Base-by-base conservation (phyloP, 2,329 filamentous ascomycete genomes). In the Davidsoniella australis region DNA sequence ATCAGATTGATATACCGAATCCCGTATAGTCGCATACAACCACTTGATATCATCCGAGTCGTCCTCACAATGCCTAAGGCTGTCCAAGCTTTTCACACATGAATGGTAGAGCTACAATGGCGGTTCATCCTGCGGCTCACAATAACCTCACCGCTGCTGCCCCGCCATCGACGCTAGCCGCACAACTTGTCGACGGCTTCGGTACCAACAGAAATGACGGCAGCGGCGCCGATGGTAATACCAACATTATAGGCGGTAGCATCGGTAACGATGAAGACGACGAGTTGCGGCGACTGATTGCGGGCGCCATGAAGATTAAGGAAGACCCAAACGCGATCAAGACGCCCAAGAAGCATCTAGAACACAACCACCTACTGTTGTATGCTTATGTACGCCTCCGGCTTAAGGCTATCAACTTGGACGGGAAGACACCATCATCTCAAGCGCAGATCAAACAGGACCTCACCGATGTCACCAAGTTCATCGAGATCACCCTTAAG, bases 301-400 rank as follows among this genome's bases (percentile, higher is more conserved):
- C 66, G 42, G 64, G 71, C 26, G 75, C 80, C 33, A 70, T 77
- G 56, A 63, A 64, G 18, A 66, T 74, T 53, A 75, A 74, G 50
- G 68, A 72, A 51, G 68, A 71, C 9, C 71, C 67, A 38, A 63
- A 60, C 1, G 59, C 69, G 23, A 70, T 89, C 23, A 76, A 78
- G 29, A 72, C 75, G 10, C 59, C 69, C 1, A 75, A 80, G 54
- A 78, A 83, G 41, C 79, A 82, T 55, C 65, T 83, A 41, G 73
- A 80, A 46, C 80, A 93, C 60, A 89, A 93, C 57, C 82, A 87
- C 58, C 83, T 87, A 64, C 73, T 95, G 45, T 80, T 94, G 47
- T 87, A 84, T 59, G 82, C 94, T 54, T 83, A 91, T 57, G 72
- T 82, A 45, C 80, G 84, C 59, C 83, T 85, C 51, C 82, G 86